Evolutionary conservation across 2,329 filamentous ascomycete species (phyloP).

Genomic region (Ophiostoma ips): DNA sequence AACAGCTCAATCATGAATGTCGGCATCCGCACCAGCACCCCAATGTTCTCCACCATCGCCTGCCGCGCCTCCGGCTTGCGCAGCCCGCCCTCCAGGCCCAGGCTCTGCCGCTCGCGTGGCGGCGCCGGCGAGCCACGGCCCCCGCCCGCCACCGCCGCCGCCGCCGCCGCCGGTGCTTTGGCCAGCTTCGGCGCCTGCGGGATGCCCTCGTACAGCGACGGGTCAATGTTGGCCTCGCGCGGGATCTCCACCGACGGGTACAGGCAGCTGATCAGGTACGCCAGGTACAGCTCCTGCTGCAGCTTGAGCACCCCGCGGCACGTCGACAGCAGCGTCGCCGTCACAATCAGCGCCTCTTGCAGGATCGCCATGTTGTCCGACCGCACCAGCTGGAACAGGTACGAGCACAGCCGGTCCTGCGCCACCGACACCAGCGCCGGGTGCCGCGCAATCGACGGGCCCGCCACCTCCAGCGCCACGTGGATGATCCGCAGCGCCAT

Average conservation of each 20-base stretch:
- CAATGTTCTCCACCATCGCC: slow-evolving; percentile 95
- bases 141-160: slow-evolving; percentile 54
- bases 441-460: slow-evolving; percentile 86
- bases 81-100: slow-evolving; percentile 82
- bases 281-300: slow-evolving; percentile 90
- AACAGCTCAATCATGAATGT: slow-evolving; percentile 92
- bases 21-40: slow-evolving; percentile 80
- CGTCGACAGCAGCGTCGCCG: slow-evolving; percentile 79
- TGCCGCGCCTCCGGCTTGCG: slow-evolving; percentile 90
- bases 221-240: slow-evolving; percentile 77
- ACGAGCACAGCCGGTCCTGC: slow-evolving; percentile 83
- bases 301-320: slow-evolving; percentile 84
- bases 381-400: slow-evolving; percentile 88
- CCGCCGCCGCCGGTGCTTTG: slow-evolving; percentile 55
- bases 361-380: slow-evolving; percentile 94
- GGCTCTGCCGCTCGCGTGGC: slow-evolving; percentile 80
- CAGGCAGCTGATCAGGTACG: slow-evolving; percentile 84
- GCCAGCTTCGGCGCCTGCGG: slow-evolving; percentile 80
- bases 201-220: slow-evolving; percentile 81
- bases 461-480: slow-evolving; percentile 89
- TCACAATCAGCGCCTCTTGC: slow-evolving; percentile 82
- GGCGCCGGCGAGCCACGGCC: slow-evolving; percentile 82
- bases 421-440: slow-evolving; percentile 76
- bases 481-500: slow-evolving; percentile 97
- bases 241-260: slow-evolving; percentile 93